Evolutionary conservation across 1,284 basidiomycete species (phyloP), one percentile per base, ranked within the genome.

Genomic region (Ustilago bromivora): DNA sequence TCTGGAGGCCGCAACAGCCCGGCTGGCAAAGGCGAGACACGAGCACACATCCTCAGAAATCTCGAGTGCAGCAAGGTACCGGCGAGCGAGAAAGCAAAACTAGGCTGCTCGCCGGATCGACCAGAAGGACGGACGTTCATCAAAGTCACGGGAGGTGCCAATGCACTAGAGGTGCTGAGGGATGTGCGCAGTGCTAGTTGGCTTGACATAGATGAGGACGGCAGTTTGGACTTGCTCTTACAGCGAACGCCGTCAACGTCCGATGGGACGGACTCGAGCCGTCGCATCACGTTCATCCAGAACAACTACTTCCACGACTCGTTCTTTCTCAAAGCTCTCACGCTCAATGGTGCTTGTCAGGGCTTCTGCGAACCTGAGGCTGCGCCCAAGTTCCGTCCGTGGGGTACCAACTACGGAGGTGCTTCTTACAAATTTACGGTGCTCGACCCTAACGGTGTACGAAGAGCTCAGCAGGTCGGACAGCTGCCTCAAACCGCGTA

Each of bases 261-360:
- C 17, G 55, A 69, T 31, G 69, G 62, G 34, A 55, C 38, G 52
- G 79, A 79, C 53, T 87, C 53, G 32, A 63, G 66, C 12, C 72
- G 75, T 11, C 59, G 56, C 53, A 88, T 95, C 15, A 87, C 91
- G 1, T 98, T 99, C 81, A 89, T 99, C 47, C 95, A 97, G 87
- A 99, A 99, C 86, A 98, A 98, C 87, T 95, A 95, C 83, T 99
- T 97, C 85, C 95, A 96, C 84, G 97, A 99, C 82, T 96, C 97
- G 0, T 99, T 99, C 89, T 99, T 99, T 90, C 89, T 99, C 67
- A 98, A 98, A 86, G 94, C 95, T 1, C 93, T 96, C 34, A 62
- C 97, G 2, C 87, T 98, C 40, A 98, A 98, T 82, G 95, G 95
- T 12, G 96, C 95, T 0, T 99, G 96, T 81, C 89, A 91, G 61